Base-by-base conservation (phyloP, 768 basidiomycete species). In the Tremella yokohamensis region DNA sequence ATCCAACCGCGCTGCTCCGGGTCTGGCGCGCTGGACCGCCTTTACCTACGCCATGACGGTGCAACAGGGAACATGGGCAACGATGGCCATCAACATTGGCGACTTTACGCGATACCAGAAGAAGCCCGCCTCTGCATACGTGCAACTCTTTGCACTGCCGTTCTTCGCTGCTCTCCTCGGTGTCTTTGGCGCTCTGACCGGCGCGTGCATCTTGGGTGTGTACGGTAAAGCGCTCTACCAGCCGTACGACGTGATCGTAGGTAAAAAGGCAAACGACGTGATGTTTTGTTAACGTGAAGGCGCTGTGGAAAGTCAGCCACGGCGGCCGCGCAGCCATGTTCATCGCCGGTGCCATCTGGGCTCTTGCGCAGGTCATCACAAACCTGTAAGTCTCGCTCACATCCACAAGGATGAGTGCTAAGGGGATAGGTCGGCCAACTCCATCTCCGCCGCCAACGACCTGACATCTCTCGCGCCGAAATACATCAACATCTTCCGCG, bases 401-500 rank as follows among this genome's bases (percentile, higher is more conserved):
- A 40, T 25, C 15, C 13, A n/a, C 19, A 16, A 12, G 11, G 18
- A 8, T n/a, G 22, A 20, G 9, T 20, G 26, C 42, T 6, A 8
- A 6, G 48, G 22, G 15, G 12, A 24, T 34, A 68, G 62, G 37
- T 54, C 61, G 1, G 58, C 62, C 52, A 67, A 67, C 58, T 63
- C 61, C 15, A 69, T 70, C 57, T 64, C 69, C 0, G 69, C 70
- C 22, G 69, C 69, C 0, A 75, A 70, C 44, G 70, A 75, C 57
- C 45, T 75, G 53, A 69, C 67, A 6, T 63, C 62, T 13, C 49
- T 72, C 12, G 45, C 61, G 8, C 73, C 73, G 2, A 66, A 68
- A 29, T 75, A 69, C 62, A 60, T 75, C 61, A 66, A 70, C 49
- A 75, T 75, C 60, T 52, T 59, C 19, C 65, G 73, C 18, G 68